Percentiles rank a stretch among this genome's conserved stretches.
Evolutionary conservation across 1,139 yeast genomes (phyloP).

Genomic region (Arxiozyma slooffiae): DNA sequence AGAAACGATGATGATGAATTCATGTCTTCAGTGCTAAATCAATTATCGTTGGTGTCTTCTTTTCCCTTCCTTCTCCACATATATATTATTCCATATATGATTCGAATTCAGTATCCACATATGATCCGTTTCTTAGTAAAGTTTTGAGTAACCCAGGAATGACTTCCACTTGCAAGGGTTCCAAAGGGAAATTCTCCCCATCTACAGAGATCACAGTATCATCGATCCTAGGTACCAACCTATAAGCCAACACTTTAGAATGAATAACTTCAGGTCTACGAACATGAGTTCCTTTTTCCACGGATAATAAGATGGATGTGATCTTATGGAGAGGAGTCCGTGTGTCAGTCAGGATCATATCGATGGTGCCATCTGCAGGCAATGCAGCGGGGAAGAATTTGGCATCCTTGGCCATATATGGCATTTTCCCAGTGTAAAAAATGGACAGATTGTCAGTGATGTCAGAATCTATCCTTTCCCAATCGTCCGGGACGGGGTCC

Average conservation of each 20-base stretch:
- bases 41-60: no score
- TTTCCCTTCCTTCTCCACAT: no score
- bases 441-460: constrained; percentile 48
- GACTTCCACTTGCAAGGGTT: constrained; percentile 75
- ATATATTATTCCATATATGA: not conserved
- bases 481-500: constrained; percentile 52
- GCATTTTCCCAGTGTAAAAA: constrained; percentile 89
- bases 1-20: not conserved
- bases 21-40: not conserved
- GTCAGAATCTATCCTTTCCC: constrained; percentile 50
- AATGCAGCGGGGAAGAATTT: constrained; percentile 89
- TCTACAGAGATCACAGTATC: constrained; percentile 68
- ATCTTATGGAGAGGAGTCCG: constrained; percentile 48
- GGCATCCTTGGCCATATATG: constrained; percentile 70
- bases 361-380: constrained; percentile 83
- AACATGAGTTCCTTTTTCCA: constrained; percentile 77
- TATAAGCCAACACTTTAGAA: constrained; percentile 65
- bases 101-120: constrained; percentile 19
- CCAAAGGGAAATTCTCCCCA: constrained; percentile 77
- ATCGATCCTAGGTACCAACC: constrained; percentile 55
- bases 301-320: constrained; percentile 45
- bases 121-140: constrained; percentile 32
- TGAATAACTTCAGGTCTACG: constrained; percentile 56
- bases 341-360: constrained; percentile 61
- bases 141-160: constrained; percentile 40